phyloP scores from a whole-genome alignment of 768 basidiomycete species.

The Amanita polypyramis region DNA sequence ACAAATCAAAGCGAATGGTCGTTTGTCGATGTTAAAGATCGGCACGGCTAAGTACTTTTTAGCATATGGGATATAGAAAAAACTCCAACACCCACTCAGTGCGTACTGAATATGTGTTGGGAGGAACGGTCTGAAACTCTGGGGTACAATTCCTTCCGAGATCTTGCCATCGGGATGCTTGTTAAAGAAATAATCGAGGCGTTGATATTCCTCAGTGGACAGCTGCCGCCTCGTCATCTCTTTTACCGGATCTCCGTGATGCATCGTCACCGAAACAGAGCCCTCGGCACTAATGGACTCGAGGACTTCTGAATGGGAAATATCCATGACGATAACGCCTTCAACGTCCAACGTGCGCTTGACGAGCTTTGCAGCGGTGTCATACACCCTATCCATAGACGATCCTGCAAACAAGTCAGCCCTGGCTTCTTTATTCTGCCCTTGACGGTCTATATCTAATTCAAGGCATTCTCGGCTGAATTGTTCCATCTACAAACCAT shows the following conservation, averaged over 20 bases:
- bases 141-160: constrained; percentile 78
- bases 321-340: constrained; percentile 86
- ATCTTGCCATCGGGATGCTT: constrained; percentile 80
- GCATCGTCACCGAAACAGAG: constrained; percentile 56
- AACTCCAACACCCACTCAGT: constrained; percentile 45
- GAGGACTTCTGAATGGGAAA: constrained; percentile 81
- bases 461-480: constrained; percentile 93
- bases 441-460: constrained; percentile 55
- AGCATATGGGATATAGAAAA: background rate
- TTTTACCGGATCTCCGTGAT: constrained; percentile 50
- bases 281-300: constrained; percentile 59
- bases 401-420: constrained; percentile 26
- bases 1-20: constrained; percentile 83
- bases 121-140: constrained; percentile 74
- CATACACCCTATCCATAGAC: constrained; percentile 83
- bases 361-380: constrained; percentile 83
- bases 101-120: constrained; percentile 81
- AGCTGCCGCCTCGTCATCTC: constrained; percentile 46
- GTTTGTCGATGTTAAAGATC: constrained; percentile 87
- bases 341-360: constrained; percentile 87
- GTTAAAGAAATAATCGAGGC: constrained; percentile 67
- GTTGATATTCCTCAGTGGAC: constrained; percentile 60
- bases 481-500: constrained; percentile 69
- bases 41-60: constrained; percentile 57
- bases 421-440: constrained; percentile 26